A percentile compares a stretch with the other conserved stretches of the same genome.
phyloP scores from a whole-genome alignment of 1,284 basidiomycete genomes.

The Boletellus sp. region DNA sequence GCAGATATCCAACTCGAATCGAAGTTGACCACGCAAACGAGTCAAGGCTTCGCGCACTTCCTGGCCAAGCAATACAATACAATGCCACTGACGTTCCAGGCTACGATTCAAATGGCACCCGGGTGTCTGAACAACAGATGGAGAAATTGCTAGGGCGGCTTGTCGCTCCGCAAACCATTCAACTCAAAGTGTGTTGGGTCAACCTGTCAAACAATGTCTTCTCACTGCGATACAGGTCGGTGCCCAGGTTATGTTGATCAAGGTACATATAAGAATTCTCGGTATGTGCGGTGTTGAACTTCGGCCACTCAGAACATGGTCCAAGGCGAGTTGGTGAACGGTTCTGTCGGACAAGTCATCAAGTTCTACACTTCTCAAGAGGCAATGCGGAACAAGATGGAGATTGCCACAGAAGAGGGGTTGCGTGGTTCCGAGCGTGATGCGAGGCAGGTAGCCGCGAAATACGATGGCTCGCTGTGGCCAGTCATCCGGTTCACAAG shows the following conservation, averaged over 20 bases:
- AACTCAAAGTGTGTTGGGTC: conserved; percentile 25
- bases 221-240: conserved; percentile 26
- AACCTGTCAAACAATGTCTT: not conserved
- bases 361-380: conserved; percentile 55
- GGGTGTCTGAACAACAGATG: conserved; percentile 27
- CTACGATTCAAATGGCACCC: conserved; percentile 22
- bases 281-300: not conserved
- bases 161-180: conserved; percentile 21
- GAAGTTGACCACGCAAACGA: conserved; percentile 33
- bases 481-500: conserved; percentile 56
- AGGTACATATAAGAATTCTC: conserved; percentile 33
- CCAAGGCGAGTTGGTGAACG: conserved; percentile 76
- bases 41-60: conserved; percentile 25
- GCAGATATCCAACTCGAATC: conserved; percentile 30
- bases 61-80: conserved; percentile 20
- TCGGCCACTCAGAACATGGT: conserved; percentile 42
- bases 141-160: conserved; percentile 26
- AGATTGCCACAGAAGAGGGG: conserved; percentile 37
- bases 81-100: conserved; percentile 25
- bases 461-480: conserved; percentile 40
- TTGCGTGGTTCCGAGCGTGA: conserved; percentile 31
- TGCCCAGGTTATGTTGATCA: conserved; percentile 76
- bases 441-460: conserved; percentile 9
- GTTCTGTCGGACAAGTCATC: conserved; percentile 81
- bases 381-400: conserved; percentile 39